Evolutionary conservation across 202 grass and related monocot genomes (phyloP).

Genomic region (Setaria viridis): DNA sequence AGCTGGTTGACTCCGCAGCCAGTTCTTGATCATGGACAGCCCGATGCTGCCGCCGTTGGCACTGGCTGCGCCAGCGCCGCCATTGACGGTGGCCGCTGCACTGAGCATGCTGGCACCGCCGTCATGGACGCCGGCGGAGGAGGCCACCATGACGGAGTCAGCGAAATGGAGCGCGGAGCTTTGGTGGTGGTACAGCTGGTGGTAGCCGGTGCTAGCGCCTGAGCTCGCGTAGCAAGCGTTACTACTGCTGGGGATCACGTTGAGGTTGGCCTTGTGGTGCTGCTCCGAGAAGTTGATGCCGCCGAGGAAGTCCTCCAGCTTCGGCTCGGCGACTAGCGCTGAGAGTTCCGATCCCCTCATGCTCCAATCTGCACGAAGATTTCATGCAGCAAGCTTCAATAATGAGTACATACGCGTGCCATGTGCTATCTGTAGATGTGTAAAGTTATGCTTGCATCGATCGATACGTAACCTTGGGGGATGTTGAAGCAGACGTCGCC

Average conservation of each 20-base stretch:
- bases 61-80: not conserved
- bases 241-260: constrained; percentile 37
- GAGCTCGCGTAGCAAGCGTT: constrained; percentile 45
- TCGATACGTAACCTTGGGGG: constrained; percentile 47
- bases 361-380: constrained; percentile 69
- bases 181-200: constrained; percentile 46
- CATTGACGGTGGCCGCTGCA: not conserved
- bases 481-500: constrained; percentile 66
- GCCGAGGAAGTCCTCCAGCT: constrained; percentile 97
- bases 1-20: constrained; percentile 74
- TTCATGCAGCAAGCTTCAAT: constrained; percentile 22
- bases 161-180: constrained; percentile 64
- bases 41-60: constrained; percentile 58
- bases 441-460: not conserved
- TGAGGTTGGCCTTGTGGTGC: constrained; percentile 45
- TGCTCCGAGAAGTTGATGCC: constrained; percentile 79
- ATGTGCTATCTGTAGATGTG: not conserved
- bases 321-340: constrained; percentile 74
- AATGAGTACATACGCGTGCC: constrained; percentile 7
- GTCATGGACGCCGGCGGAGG: constrained; percentile 14
- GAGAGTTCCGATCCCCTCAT: constrained; percentile 96
- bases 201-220: constrained; percentile 39
- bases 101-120: too few relatives aligned
- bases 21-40: constrained; percentile 89
- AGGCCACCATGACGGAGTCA: constrained; percentile 57